phyloP scores from a whole-genome alignment of 2,329 filamentous ascomycete species.

The Aspergillus sp. region DNA sequence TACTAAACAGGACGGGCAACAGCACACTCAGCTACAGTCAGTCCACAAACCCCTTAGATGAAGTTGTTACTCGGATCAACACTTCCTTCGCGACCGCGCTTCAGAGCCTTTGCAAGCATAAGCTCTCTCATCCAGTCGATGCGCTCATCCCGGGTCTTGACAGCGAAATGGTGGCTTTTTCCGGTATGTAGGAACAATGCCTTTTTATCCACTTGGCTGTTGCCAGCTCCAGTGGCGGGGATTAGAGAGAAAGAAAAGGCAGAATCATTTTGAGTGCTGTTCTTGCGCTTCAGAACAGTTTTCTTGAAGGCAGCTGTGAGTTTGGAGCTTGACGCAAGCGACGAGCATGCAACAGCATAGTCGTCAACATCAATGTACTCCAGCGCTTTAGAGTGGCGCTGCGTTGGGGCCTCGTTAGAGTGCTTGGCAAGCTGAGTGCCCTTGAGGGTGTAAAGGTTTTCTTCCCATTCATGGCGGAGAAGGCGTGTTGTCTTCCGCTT shows the following conservation, averaged over 20 bases:
- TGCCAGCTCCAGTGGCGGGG: slow-evolving; percentile 39
- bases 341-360: slow-evolving; percentile 62
- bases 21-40: too few species aligned
- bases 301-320: slow-evolving; percentile 80
- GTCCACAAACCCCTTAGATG: neutral
- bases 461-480: slow-evolving; percentile 89
- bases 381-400: slow-evolving; percentile 48
- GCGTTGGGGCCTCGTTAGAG: slow-evolving; percentile 25
- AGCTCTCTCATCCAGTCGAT: slow-evolving; percentile 76
- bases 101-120: slow-evolving; percentile 48
- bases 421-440: slow-evolving; percentile 61
- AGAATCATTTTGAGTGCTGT: slow-evolving; percentile 30
- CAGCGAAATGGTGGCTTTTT: slow-evolving; percentile 93
- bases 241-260: slow-evolving; percentile 47
- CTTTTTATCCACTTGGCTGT: slow-evolving; percentile 46
- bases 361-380: slow-evolving; percentile 75
- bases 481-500: slow-evolving; percentile 63
- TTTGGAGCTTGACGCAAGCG: slow-evolving; percentile 73
- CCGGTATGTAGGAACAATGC: slow-evolving; percentile 52
- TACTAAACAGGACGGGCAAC: too few species aligned
- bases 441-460: slow-evolving; percentile 82
- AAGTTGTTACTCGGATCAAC: slow-evolving; percentile 71
- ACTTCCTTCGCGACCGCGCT: slow-evolving; percentile 32
- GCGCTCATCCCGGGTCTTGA: slow-evolving; percentile 80
- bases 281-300: slow-evolving; percentile 49